Conservation (phyloP, 164 flowering plant species). For the Nymphaea thermarum region DNA sequence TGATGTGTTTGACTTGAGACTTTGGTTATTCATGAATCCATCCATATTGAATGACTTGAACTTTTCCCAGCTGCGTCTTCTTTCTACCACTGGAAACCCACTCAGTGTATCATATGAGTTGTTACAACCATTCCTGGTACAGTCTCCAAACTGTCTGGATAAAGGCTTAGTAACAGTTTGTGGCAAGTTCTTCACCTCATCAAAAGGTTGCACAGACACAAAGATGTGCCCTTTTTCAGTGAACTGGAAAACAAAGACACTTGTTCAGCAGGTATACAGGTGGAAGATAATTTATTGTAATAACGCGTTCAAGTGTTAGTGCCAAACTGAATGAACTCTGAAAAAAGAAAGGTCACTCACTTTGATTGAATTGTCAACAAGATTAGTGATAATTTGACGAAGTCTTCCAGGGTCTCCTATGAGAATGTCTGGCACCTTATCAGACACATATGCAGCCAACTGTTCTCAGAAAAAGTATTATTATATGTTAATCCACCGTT, state of each 20-base stretch:
- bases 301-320: background rate
- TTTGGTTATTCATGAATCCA: slow-evolving; percentile 3
- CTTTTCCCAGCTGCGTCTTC: slow-evolving; percentile 57
- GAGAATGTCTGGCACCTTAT: slow-evolving; percentile 63
- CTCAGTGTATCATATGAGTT: slow-evolving; percentile 52
- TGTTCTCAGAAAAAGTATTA: slow-evolving; percentile 18
- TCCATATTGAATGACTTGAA: slow-evolving; percentile 47
- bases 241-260: slow-evolving; percentile 38
- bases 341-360: slow-evolving; percentile 26
- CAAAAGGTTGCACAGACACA: slow-evolving; percentile 70
- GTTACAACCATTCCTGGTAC: background rate
- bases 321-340: too few species aligned
- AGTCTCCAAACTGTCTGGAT: background rate
- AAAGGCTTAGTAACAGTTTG: slow-evolving; percentile 18
- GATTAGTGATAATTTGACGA: slow-evolving; percentile 86
- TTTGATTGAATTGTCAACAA: slow-evolving; percentile 93
- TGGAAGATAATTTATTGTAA: background rate
- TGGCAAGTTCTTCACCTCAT: slow-evolving; percentile 49
- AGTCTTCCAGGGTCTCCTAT: slow-evolving; percentile 94
- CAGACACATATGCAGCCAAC: slow-evolving; percentile 84
- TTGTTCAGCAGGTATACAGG: background rate
- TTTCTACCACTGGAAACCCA: slow-evolving; percentile 74
- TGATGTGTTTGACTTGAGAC: background rate
- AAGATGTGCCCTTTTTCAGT: slow-evolving; percentile 89
- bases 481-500: background rate